Conservation (phyloP, 176 grass and related monocot species). For the Rhipidocladum racemiflorum region DNA sequence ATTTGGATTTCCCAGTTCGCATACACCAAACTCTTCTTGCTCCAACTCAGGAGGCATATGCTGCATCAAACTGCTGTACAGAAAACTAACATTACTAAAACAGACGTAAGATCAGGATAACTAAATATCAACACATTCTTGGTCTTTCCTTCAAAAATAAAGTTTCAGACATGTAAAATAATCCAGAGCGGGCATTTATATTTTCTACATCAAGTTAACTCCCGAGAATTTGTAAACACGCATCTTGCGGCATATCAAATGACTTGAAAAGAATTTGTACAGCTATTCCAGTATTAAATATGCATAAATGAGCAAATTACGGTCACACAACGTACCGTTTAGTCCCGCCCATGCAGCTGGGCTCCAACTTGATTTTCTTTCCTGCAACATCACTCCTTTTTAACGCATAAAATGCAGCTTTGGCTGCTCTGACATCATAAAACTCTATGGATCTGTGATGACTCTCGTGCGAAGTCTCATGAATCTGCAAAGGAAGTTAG, state of each 20-base stretch:
- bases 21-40: slow-evolving; percentile 40
- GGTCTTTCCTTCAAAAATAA: not conserved
- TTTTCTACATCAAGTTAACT: not conserved
- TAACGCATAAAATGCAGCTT: slow-evolving; percentile 60
- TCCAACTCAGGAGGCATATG: slow-evolving; percentile 49
- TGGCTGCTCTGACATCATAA: slow-evolving; percentile 87
- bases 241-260: not conserved
- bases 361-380: slow-evolving; percentile 75
- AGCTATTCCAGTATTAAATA: not conserved
- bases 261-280: not conserved
- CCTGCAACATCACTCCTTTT: slow-evolving; percentile 64
- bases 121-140: not conserved
- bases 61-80: slow-evolving; percentile 54
- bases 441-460: slow-evolving; percentile 75
- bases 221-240: not conserved
- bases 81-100: slow-evolving; percentile 21
- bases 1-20: slow-evolving; percentile 52
- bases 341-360: slow-evolving; percentile 44
- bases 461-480: slow-evolving; percentile 47
- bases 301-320: not conserved
- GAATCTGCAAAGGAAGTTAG: slow-evolving; percentile 60
- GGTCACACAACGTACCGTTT: slow-evolving; percentile 43
- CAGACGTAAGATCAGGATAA: not conserved
- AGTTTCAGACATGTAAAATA: not conserved
- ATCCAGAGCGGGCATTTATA: not conserved